Base-by-base conservation (phyloP, 2,329 filamentous ascomycete genomes). In the Apiospora rasikravindrae region DNA sequence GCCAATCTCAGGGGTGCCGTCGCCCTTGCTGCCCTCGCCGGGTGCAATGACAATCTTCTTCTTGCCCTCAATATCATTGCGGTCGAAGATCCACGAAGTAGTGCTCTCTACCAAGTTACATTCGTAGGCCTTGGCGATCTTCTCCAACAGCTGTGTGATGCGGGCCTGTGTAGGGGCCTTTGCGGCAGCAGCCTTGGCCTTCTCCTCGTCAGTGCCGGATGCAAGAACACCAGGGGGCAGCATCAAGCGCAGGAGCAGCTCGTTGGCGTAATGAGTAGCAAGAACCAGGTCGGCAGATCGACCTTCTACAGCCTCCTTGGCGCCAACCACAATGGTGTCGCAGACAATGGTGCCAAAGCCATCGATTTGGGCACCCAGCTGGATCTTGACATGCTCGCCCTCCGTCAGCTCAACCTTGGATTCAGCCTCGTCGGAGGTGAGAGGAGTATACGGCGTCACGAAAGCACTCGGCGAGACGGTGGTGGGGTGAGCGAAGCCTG, bases 291-390 rank as follows among this genome's bases (percentile, higher is more conserved):
- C 95, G 76, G 96, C 96, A 76, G 92, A 86, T 74, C 94, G 92
- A 77, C 93, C 94, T 71, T 90, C 90, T 77, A 97, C 85, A 77
- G 88, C 88, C 73, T 90, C 89, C 78, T 88, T 87, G 75, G 88
- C 82, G 67, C 88, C 87, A 69, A 97, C 92, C 73, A 98, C 83
- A 77, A 98, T 88, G 73, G 94, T 97, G 84, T 98, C 93, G 86
- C 96, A 98, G 78, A 98, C 94, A 81, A 99, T 98, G 77, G 96
- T 93, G 78, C 94, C 95, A 81, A 98, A 97, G 71, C 96, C 96
- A 85, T 98, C 94, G 75, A 99, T 98, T 86, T 99, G 96, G 70
- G 96, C 96, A 80, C 96, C 96, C n/a, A 99, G 91, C 86, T 99
- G 96, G 82, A 99, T 96, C 90, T 99, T 99, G 85, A 98, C 89